A percentile compares a stretch with the other conserved stretches of the same genome.
Conservation (phyloP, 805 yeast genomes). For the Ogataea pini region DNA sequence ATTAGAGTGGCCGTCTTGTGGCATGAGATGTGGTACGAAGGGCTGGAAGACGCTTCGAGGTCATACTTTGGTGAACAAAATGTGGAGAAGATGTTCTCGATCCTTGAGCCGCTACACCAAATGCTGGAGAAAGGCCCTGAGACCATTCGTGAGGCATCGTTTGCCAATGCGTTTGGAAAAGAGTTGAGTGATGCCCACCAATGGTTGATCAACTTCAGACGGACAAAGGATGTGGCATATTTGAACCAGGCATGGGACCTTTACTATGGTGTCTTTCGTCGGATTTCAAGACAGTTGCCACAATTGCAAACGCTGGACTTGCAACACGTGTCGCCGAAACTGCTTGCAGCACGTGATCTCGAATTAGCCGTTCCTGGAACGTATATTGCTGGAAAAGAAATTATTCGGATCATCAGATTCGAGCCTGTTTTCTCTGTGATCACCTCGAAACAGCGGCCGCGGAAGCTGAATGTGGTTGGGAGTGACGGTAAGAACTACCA, state of each 20-base stretch:
- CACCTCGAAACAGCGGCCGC: conserved; percentile 94
- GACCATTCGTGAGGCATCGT: conserved; percentile 88
- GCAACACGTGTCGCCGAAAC: conserved; percentile 90
- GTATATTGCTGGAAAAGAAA: conserved; percentile 79
- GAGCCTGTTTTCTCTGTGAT: conserved; percentile 86
- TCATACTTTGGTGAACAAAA: conserved; percentile 92
- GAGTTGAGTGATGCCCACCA: conserved; percentile 91
- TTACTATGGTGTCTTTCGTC: conserved; percentile 88
- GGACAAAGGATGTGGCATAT: conserved; percentile 83
- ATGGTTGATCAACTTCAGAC: conserved; percentile 84
- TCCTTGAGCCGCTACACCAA: conserved; percentile 84
- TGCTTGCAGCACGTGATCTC: conserved; percentile 73
- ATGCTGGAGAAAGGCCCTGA: conserved; percentile 86
- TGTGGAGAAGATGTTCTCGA: conserved; percentile 90
- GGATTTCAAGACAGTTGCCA: conserved; percentile 86
- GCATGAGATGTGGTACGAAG: conserved; percentile 99
- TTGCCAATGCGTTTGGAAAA: conserved; percentile 89
- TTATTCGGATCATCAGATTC: conserved; percentile 69
- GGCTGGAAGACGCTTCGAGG: conserved; percentile 93
- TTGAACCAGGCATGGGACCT: conserved; percentile 98
- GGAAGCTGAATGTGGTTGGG: conserved; percentile 77
- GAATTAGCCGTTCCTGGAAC: conserved; percentile 95
- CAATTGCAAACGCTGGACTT: conserved; percentile 83
- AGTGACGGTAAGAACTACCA: conserved; percentile 91
- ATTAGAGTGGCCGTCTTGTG: conserved; percentile 94